Base-by-base conservation (phyloP, 164 flowering plant genomes). In the Stephania yunnanensis region DNA sequence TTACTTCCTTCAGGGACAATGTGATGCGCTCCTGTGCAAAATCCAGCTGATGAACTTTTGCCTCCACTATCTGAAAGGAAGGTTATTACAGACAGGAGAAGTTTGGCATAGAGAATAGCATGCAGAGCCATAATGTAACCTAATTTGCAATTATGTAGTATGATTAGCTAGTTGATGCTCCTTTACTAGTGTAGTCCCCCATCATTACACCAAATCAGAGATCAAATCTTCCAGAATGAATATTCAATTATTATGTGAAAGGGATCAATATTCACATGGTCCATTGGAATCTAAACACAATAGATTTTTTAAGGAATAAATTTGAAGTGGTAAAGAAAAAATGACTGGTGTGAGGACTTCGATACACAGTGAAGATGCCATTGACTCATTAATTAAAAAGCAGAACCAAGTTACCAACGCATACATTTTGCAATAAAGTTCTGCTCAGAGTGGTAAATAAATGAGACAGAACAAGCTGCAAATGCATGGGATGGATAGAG, bases 31-130 rank as follows among this genome's bases (percentile, higher is more conserved):
- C 93, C 46, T 88, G 92, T 17, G 88, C 45, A 83, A 90, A 95
- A 83, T 95, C 94, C 84, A 95, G 75, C 74, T 88, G 97, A 82
- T 88, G 88, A 83, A 93, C 99, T 84, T 92, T 95, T 68, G 99
- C 98, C 68, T 95, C 97, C 45, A 95, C 84, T 72, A 90, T 82
- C 99, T 95, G 88, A 82, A 77, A 78, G 25, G 73, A 83, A 6
- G 30, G 25, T 7, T 25, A 29, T 66, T 25, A 25, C 1, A 36
- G 7, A 19, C 15, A 66, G 29, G 76, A 30, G 74, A 73, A 29
- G 72, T 44, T 55, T 11, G 20, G 64, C 64, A 72, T 42, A 42
- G 63, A 67, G 29, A 48, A 46, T 50, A 71, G 22, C 48, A 63
- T 46, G 12, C 46, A 4, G 70, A 25, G 20, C 20, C 22, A 70